Evolutionary conservation across 139 green algal genomes (phyloP).

Genomic region (Picochlorum sp.): DNA sequence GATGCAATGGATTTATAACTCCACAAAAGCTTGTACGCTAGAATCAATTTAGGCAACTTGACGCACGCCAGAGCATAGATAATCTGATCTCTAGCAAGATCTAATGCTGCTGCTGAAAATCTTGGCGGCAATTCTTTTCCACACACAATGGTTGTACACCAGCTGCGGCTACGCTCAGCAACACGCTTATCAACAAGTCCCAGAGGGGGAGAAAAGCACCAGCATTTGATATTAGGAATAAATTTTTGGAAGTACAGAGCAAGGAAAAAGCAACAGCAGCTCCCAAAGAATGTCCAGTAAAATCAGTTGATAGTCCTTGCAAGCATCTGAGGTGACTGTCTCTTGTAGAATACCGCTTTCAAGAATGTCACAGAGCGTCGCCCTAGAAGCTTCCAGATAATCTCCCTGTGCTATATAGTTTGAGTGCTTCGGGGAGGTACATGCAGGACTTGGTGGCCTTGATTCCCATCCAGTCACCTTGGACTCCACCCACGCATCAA

Average conservation of each 20-base stretch:
- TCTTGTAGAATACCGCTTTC: background rate
- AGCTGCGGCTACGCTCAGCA: background rate
- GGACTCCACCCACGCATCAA: background rate
- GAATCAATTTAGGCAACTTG: background rate
- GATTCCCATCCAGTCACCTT: background rate
- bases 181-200: background rate
- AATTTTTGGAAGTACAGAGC: background rate
- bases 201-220: conserved; percentile 3
- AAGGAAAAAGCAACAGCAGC: background rate
- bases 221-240: background rate
- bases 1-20: background rate
- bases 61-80: background rate
- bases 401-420: conserved; percentile 1
- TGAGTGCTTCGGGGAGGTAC: background rate
- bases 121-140: conserved; percentile 5
- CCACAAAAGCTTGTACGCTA: background rate
- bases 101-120: background rate
- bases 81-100: background rate
- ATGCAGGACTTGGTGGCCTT: background rate
- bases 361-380: conserved; percentile 2
- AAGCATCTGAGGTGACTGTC: background rate
- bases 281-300: conserved; percentile 2
- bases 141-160: conserved; percentile 5
- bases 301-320: background rate
- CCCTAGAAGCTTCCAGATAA: background rate